Evolutionary conservation across 306 rosid genomes (phyloP), one percentile per base, ranked within the genome.

Genomic region (Pachyrhizus erosus): DNA sequence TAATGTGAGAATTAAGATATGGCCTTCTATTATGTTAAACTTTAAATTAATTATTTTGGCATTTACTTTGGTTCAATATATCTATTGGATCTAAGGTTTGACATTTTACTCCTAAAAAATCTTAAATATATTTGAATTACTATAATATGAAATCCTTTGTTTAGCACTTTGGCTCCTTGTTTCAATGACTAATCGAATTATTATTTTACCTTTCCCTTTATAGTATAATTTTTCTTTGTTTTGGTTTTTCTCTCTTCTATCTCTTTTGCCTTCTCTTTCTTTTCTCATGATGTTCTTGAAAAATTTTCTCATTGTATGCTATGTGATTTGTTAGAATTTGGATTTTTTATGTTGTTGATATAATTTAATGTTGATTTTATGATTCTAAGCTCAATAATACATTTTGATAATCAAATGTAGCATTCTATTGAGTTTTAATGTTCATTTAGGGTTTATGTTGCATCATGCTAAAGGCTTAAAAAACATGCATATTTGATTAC

Each of bases 401-500:
- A 57, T 67, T 66, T 8, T 80, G 61, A 42, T 61, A 13, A 71
- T 45, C 33, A 31, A 54, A 55, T 67, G 65, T 4, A 54, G 42
- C 52, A 54, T 67, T 75, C 5, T 1, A 0, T 26, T 66, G 10
- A 13, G 24, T 34, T 31, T 24, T 58, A n/a, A 21, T 66, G 52
- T 21, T n/a, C 39, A 20, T 33, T 20, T 46, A 31, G 1, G 34
- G 7, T 66, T 37, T 77, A 29, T 64, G 51, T 37, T 15, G 52
- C 18, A 23, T 78, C 82, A 51, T 66, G 75, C 27, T 69, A 78
- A 68, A 67, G 31, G 29, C 29, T 67, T 37, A 39, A 52, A 8
- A 76, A 31, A 39, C 17, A 7, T 37, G 42, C 6, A 75, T 23
- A 21, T 37, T 9, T 55, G 69, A 5, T 21, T 75, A 55, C 34